phyloP scores from a whole-genome alignment of 345 rosid genomes.

The Syzygium aromaticum region DNA sequence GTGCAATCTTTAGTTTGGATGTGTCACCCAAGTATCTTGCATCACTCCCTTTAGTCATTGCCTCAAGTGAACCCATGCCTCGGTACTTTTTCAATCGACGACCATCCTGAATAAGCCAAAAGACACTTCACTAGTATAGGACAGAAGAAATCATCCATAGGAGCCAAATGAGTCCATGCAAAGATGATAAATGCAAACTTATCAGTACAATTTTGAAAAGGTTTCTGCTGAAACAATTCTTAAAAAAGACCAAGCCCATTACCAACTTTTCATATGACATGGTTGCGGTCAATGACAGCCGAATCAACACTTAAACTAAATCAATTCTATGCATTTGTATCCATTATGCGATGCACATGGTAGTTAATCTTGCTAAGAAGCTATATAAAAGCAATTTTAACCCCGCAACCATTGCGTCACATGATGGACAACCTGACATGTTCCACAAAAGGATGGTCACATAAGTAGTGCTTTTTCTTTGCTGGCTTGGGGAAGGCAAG shows the following conservation, averaged over 20 bases:
- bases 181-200: neutral
- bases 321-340: neutral
- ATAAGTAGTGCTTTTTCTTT: neutral
- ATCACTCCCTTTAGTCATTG: conserved; percentile 96
- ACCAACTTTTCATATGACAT: neutral
- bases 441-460: neutral
- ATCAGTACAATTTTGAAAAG: neutral
- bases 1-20: conserved; percentile 86
- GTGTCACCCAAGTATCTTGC: conserved; percentile 84
- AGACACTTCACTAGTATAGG: neutral
- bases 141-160: neutral
- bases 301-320: neutral
- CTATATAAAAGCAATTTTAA: neutral
- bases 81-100: conserved; percentile 61
- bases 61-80: conserved; percentile 98
- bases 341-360: neutral
- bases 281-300: neutral
- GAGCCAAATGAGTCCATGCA: neutral
- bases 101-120: conserved; percentile 40
- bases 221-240: neutral
- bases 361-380: neutral
- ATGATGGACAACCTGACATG: neutral
- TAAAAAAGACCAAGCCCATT: neutral
- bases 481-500: neutral
- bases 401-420: neutral